Percentiles rank a stretch among this genome's conserved stretches.
phyloP scores from a whole-genome alignment of 1,284 basidiomycete genomes.

The Ustilago curta region DNA sequence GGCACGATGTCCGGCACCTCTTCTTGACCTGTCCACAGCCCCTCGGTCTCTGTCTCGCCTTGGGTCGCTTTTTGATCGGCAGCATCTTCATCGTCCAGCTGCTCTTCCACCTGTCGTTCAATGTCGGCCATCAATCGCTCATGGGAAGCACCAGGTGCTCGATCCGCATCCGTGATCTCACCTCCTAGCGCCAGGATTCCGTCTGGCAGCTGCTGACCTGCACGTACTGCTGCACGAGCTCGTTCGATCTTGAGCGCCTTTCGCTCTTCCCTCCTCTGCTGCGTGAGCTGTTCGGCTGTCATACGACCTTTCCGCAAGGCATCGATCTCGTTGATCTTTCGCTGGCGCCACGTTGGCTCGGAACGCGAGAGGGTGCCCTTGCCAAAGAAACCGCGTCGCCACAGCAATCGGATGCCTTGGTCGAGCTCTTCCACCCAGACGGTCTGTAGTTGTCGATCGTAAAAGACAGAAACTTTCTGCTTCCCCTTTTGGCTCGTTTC shows the following conservation, averaged over 20 bases:
- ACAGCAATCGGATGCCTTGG: conserved; percentile 74
- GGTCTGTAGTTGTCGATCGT: conserved; percentile 49
- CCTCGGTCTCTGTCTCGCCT: not conserved
- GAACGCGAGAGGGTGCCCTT: conserved; percentile 93
- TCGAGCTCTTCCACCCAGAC: conserved; percentile 60
- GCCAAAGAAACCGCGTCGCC: conserved; percentile 94
- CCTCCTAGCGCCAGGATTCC: conserved; percentile 64
- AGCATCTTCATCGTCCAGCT: conserved; percentile 51
- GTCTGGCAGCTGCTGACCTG: conserved; percentile 64
- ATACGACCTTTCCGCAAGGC: conserved; percentile 71
- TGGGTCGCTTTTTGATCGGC: conserved; percentile 3
- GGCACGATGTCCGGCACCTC: conserved; percentile 53
- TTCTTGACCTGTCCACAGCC: conserved; percentile 57
- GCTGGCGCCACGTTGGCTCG: conserved; percentile 86
- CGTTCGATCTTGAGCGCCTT: conserved; percentile 67
- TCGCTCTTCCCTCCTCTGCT: conserved; percentile 61
- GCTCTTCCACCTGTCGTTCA: conserved; percentile 50
- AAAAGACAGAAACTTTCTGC: conserved; percentile 41
- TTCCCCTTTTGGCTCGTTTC: conserved; percentile 7
- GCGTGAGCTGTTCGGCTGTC: conserved; percentile 67
- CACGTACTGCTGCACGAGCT: conserved; percentile 64
- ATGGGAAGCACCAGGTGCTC: conserved; percentile 42
- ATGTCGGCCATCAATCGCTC: conserved; percentile 55
- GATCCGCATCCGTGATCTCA: conserved; percentile 68
- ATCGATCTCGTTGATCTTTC: conserved; percentile 67